Base-by-base conservation (phyloP, 2,329 filamentous ascomycete species). In the Knoxdaviesia capensis region DNA sequence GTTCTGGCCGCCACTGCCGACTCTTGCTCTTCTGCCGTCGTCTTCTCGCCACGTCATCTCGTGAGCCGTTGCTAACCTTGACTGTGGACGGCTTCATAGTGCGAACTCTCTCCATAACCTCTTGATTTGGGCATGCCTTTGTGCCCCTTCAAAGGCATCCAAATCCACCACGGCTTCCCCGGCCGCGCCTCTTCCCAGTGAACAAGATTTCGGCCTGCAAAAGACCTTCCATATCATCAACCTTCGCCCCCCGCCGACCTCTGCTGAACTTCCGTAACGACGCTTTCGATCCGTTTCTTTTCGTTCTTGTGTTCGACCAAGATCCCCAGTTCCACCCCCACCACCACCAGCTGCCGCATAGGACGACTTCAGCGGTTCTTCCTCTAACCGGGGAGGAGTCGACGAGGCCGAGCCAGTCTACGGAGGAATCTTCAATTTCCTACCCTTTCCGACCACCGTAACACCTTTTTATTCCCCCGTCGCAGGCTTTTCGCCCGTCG, bases 301-400 rank as follows among this genome's bases (percentile, higher is more conserved):
- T 71, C 59, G 63, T 68, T 56, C 57, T 68, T 59, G 58, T 58
- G 52, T 59, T 60, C 53, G 58, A 59, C 55, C 59, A 65, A 58
- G 59, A 60, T 48, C 54, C 66, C 52, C 57, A 61, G 61, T 71
- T 69, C 61, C 71, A 65, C 59, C 65, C 71, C 61, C 63, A 71
- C 64, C 64, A 65, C 62, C 65, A 68, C 74, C 81, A 93, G 84
- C 88, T 96, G 90, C 90, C 90, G 90, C 88, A 98, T 98, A 96
- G 85, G 83, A 92, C 81, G 78, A 75, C 75, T 79, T 79, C 76
- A 75, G 74, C 78, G 82, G 81, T 87, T 93, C 88, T 96, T 96
- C 88, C 87, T 94, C 88, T 90, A 69, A 69, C 68, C 64, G 88
- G 87, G 90, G 90, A 88, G 92, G 90, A 90, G 85, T 94, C 86